These are phyloP conservation scores for Drosera capensis DNA, from an alignment of 148 eudicot species.

Conservation along the genomic window DNA sequence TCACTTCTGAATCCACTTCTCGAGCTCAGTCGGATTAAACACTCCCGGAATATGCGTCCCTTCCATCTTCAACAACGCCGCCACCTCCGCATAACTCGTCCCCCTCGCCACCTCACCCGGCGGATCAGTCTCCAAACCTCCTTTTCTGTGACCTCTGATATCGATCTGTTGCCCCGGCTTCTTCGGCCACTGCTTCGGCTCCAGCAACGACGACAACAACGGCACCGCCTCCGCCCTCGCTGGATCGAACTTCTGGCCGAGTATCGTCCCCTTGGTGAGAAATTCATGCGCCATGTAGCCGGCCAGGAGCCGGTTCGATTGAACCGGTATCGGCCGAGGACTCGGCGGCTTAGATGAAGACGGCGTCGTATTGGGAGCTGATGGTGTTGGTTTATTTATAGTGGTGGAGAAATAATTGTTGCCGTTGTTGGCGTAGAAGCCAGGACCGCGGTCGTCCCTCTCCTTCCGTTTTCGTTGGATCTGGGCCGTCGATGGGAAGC, in stretches of 20 bases:
- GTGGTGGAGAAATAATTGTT: conserved; percentile 2
- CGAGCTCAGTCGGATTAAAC: conserved; percentile 59
- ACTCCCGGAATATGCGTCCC: conserved; percentile 55
- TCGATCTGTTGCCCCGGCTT: conserved; percentile 1
- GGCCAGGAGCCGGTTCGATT: conserved; percentile 45
- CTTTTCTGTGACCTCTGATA: background rate
- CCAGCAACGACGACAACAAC: conserved; percentile 12
- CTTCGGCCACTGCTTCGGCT: conserved; percentile 13
- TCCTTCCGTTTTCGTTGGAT: conserved; percentile 53
- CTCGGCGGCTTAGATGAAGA: conserved; percentile 8
- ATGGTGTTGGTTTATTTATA: background rate
- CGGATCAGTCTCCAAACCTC: conserved; percentile 1
- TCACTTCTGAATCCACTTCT: conserved; percentile 64
- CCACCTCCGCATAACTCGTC: conserved; percentile 43
- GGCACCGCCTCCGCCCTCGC: conserved; percentile 36
- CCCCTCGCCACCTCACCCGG: conserved; percentile 3
- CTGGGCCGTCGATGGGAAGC: conserved; percentile 22
- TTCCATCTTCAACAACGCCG: conserved; percentile 31
- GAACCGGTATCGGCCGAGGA: conserved; percentile 9
- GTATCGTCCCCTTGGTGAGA: conserved; percentile 43
- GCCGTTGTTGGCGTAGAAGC: background rate
- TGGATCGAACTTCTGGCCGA: conserved; percentile 56
- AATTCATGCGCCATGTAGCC: conserved; percentile 78
- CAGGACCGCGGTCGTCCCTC: conserved; percentile 16
- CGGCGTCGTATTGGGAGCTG: conserved; percentile 9